phyloP scores from a whole-genome alignment of 1,139 yeast species.

The Blastobotrys aristatus region DNA sequence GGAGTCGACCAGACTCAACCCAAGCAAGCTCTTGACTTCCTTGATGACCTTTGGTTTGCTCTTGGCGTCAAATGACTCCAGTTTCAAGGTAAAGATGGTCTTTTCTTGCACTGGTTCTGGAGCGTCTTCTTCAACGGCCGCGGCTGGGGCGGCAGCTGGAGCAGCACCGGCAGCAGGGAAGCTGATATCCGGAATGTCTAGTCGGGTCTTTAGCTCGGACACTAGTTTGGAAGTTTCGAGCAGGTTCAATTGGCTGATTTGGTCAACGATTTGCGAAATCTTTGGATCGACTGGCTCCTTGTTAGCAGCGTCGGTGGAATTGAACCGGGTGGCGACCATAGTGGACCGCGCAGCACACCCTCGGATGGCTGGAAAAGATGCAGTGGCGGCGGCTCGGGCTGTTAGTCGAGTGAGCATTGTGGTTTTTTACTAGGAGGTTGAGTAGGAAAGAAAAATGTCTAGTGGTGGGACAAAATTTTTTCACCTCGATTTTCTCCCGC shows the following conservation, averaged over 20 bases:
- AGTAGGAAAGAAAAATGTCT: not conserved
- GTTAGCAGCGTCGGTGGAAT: conserved; percentile 46
- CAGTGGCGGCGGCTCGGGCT: conserved; percentile 31
- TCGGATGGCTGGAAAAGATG: conserved; percentile 18
- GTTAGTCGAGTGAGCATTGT: conserved; percentile 28
- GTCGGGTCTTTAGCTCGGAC: conserved; percentile 73
- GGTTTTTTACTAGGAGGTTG: not conserved
- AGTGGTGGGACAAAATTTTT: not conserved
- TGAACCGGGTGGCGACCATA: conserved; percentile 39
- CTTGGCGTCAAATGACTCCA: conserved; percentile 91
- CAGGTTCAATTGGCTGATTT: conserved; percentile 80
- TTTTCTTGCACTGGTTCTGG: conserved; percentile 85
- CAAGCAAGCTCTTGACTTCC: conserved; percentile 89
- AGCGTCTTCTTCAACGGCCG: conserved; percentile 67
- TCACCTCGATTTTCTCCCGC: not conserved
- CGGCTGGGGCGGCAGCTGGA: conserved; percentile 62
- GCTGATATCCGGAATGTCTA: conserved; percentile 90
- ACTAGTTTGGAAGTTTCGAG: conserved; percentile 86
- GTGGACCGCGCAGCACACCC: not conserved
- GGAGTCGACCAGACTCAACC: conserved; percentile 90
- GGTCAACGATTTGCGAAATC: conserved; percentile 80
- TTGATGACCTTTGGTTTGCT: conserved; percentile 96
- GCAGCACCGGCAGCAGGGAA: conserved; percentile 68
- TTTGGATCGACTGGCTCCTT: conserved; percentile 73
- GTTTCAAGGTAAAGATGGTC: conserved; percentile 86